Evolutionary conservation across 805 yeast genomes (phyloP).

Genomic region (Huiozyma naganishii): DNA sequence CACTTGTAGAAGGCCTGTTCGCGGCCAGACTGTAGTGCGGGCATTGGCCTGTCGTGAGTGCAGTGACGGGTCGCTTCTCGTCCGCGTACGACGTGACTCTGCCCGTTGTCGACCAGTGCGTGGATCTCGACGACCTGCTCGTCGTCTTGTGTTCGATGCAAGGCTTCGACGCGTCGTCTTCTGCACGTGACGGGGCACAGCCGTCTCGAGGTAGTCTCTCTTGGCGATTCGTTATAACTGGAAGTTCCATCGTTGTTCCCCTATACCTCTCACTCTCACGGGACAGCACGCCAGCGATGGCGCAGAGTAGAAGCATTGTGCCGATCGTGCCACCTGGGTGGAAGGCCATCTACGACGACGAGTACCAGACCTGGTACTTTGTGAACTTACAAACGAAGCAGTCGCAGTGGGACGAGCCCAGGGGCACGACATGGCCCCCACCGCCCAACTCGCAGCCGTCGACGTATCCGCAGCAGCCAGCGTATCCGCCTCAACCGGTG

Average conservation of each 20-base stretch:
- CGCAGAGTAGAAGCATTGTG: slow-evolving; percentile 26
- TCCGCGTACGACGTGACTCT: too few relatives aligned
- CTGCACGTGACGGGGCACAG: too few relatives aligned
- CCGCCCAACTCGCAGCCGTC: slow-evolving; percentile 21
- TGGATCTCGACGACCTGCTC: too few relatives aligned
- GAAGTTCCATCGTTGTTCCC: background rate
- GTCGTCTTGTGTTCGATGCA: too few relatives aligned
- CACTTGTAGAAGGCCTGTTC: slow-evolving; percentile 31
- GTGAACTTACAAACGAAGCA: slow-evolving; percentile 61
- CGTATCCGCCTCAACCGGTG: slow-evolving; percentile 16
- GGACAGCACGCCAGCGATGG: slow-evolving; percentile 7
- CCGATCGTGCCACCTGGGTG: slow-evolving; percentile 60
- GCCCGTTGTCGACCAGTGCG: too few relatives aligned
- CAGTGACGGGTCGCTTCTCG: too few relatives aligned
- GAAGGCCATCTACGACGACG: slow-evolving; percentile 63
- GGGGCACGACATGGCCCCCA: slow-evolving; percentile 37
- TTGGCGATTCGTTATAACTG: background rate
- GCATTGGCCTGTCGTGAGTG: background rate
- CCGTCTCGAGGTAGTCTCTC: too few relatives aligned
- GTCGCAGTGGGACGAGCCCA: slow-evolving; percentile 89
- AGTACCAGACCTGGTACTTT: slow-evolving; percentile 66
- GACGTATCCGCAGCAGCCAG: slow-evolving; percentile 19
- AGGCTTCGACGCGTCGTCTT: too few relatives aligned
- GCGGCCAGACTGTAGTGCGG: background rate
- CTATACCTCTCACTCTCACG: background rate